Evolutionary conservation across 2,329 filamentous ascomycete genomes (phyloP), one percentile per base, ranked within the genome.

Genomic region (Claviceps paspali): DNA sequence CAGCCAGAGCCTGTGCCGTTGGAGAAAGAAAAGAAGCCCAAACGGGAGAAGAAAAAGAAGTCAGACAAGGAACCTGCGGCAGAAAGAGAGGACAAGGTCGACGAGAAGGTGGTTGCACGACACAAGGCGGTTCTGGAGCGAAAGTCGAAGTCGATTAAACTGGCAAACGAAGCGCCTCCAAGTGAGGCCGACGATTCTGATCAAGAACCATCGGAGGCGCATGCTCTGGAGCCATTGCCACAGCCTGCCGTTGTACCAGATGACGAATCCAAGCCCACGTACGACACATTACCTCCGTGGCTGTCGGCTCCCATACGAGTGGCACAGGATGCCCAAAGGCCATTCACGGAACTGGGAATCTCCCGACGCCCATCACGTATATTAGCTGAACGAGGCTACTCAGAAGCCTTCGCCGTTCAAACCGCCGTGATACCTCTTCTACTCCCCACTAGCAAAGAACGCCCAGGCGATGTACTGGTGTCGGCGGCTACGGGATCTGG

Each of bases 401-500:
- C 46, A 3, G 58, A 64, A 12, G 57, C 60, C 0, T 61, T 71
- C 29, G 62, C 59, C 0, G 55, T 71, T 5, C 60, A 64, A 29
- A 60, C 61, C 0, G 50, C 52, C 1, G 59, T 91, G 0, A 68
- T 98, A 19, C 87, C 88, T 1, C 65, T 93, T 29, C 68, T 98
- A 5, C 64, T 93, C 4, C 77, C 74, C 17, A 73, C 70, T 0
- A 67, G 70, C 29, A 64, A 70, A 39, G 63, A 70, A 26, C 68
- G 76, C 26, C 61, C 71, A 2, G 82, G 84, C 5, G 91, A 98
- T 54, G 59, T 98, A 4, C 79, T 93, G 31, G 79, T 98, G 3
- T 91, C 86, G 6, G 91, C 92, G 0, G 82, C 88, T 1, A 98
- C 91, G 0, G 91, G 91, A 7, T 96, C 91, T 1, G 91, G 91